Base-by-base conservation (phyloP, 2,329 filamentous ascomycete species). In the Zasmidium angulare region DNA sequence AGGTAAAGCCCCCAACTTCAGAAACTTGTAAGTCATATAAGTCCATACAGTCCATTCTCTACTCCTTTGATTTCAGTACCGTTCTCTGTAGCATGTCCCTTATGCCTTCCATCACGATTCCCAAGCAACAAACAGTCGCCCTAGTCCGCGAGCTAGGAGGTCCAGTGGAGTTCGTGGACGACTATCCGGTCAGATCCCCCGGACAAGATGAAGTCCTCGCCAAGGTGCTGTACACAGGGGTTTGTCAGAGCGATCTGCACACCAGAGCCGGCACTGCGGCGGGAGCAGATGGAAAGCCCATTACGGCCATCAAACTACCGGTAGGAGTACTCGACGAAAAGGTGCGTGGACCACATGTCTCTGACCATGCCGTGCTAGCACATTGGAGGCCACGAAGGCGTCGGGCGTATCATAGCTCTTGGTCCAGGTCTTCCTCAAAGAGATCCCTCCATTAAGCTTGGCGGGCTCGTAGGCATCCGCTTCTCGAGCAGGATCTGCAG, bases 331-430 rank as follows among this genome's bases (percentile, higher is more conserved):
- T 17, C 3, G 36, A 4, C 9, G 36, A 43, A 29, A 11, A 29
- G 6, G 4, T 29, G 26, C 6, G 26, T 29, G 26, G 26, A 11
- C 6, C 4, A 29, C 6, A 29, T 29, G 26, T 29, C 11, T 29
- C 26, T 29, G 26, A 29, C 26, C 11, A 29, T 29, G 26, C 11
- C 6, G 4, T 4, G 4, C 4, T 29, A 43, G 36, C 77, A 80
- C 55, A 69, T 79, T n/a, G 77, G 77, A 17, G 77, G 78, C 4
- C 77, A 79, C 62, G 77, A 80, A 71, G 78, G 78, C 1, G 72
- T 79, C 17, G 78, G 77, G 1, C 74, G 73, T 0, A 75, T 79
- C 46, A 66, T 79, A 17, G 67, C 71, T 0, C 65, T 79, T 3
- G 77, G 78, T 0, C 71, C 76, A 1, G 73, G 71, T 31, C 69